Conservation (phyloP, 78 protist species). For the Chrysochromulina tobinii region DNA sequence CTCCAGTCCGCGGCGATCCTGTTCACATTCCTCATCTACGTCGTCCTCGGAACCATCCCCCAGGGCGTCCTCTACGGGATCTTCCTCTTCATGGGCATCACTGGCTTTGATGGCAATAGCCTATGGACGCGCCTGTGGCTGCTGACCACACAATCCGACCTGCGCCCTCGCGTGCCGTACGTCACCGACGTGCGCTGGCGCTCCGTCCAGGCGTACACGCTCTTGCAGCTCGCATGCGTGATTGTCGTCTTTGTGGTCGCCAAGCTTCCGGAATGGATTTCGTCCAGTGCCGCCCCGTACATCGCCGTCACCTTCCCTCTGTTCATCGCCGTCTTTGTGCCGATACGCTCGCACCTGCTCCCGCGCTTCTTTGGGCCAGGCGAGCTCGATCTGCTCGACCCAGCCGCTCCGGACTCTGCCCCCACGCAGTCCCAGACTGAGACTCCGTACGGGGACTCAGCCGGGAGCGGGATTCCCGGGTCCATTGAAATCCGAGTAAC, state of each 20-base stretch:
- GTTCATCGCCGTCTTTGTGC: conserved; percentile 13
- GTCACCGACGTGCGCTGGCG: background rate
- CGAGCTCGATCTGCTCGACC: background rate
- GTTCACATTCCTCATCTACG: background rate
- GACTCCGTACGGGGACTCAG: no score
- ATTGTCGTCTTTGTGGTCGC: background rate
- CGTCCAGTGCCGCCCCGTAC: background rate
- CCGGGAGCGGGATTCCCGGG: no score
- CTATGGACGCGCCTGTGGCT: background rate
- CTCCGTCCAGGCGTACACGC: background rate
- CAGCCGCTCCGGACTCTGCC: background rate
- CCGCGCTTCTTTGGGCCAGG: background rate
- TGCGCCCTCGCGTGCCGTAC: no score
- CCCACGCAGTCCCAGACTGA: no score
- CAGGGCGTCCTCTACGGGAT: background rate
- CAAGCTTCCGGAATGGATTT: no score
- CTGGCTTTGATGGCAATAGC: conserved; percentile 9
- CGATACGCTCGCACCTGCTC: background rate
- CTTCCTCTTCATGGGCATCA: conserved; percentile 41
- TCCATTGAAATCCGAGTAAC: no score
- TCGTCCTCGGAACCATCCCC: background rate
- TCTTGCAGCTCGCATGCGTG: background rate
- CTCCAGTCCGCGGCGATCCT: background rate
- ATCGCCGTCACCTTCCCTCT: conserved; percentile 2
- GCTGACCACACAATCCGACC: background rate